Conservation (phyloP, 2,329 filamentous ascomycete genomes). For the Cordyceps fumosorosea region DNA sequence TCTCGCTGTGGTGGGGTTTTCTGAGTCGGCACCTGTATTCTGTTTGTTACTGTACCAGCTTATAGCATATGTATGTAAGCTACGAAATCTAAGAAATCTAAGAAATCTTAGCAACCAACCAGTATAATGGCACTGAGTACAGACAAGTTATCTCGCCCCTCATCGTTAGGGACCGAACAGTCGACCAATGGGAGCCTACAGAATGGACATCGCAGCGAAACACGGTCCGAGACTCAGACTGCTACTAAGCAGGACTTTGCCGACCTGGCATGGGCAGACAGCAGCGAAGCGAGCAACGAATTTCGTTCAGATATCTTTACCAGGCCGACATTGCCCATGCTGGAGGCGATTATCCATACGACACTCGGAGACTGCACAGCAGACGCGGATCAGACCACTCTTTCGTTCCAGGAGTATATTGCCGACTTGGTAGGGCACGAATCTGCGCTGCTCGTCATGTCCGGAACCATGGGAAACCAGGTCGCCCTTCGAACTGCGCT, state of each 20-base stretch:
- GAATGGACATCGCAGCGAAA: not conserved
- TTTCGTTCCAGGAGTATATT: conserved; percentile 59
- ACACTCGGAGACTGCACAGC: conserved; percentile 13
- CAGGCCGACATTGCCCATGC: conserved; percentile 11
- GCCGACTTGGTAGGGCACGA: conserved; percentile 64
- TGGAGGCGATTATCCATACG: conserved; percentile 10
- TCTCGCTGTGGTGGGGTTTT: not conserved
- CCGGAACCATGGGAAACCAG: conserved; percentile 85
- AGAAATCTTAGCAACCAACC: too few relatives aligned
- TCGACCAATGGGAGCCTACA: not conserved
- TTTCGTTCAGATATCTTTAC: conserved; percentile 12
- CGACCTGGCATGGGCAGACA: not conserved
- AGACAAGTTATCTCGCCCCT: not conserved
- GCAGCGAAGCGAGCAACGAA: conserved; percentile 1
- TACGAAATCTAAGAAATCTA: too few relatives aligned
- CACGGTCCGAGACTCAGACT: not conserved
- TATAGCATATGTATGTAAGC: too few relatives aligned
- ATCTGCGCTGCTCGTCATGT: conserved; percentile 66
- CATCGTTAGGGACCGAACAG: not conserved
- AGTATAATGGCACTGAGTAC: not conserved
- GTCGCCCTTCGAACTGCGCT: conserved; percentile 67
- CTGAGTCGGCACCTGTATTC: not conserved
- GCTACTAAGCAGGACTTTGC: not conserved
- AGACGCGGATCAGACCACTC: conserved; percentile 8
- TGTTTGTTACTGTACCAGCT: too few relatives aligned